Base-by-base conservation (phyloP, 2,329 filamentous ascomycete species). In the Zymoseptoria brevis region DNA sequence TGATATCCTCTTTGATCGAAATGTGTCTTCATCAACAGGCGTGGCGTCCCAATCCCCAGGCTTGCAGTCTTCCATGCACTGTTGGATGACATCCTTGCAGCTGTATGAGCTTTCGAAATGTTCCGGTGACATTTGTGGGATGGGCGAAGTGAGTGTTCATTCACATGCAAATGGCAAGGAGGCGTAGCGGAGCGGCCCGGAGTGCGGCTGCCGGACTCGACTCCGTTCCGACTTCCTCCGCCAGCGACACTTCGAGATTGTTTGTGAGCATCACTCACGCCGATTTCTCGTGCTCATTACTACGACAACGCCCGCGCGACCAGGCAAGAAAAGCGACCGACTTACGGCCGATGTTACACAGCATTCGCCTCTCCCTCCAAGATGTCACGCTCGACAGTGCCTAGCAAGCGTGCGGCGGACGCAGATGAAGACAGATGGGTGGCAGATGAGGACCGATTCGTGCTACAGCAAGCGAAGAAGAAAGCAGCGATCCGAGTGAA, bases 391-490 rank as follows among this genome's bases (percentile, higher is more conserved):
- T 73, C 74, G 7, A 74, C 70, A 4, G 67, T 77, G 30, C 72
- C 68, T 26, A 66, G 62, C 60, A 80, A 79, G 66, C 76, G 77
- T 50, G 57, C 61, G 13, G 75, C 74, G 19, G 76, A 79, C 60
- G 76, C 75, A 41, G 75, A 77, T 62, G 79, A 81, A 67, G 77
- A 76, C 58, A 77, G 77, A 21, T 99, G 94, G 81, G 89, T 97
- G 19, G 89, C 93, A 56, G 89, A 96, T 68, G 94, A 99, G 74
- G 94, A 99, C 77, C 87, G 88, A 64, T 99, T 99, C 71, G 94
- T 97, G 58, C 79, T 99, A 70, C 92, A 91, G 75, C 94, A 99
- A 76, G 88, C 93, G 53, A 99, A 97, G 81, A 97, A 95, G 79
- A 97, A 96, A 79, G 93, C 94, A 50, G 89, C 92, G 65, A 95